phyloP scores from a whole-genome alignment of 2,329 filamentous ascomycete genomes.

The Chrysoporthe cubensis region DNA sequence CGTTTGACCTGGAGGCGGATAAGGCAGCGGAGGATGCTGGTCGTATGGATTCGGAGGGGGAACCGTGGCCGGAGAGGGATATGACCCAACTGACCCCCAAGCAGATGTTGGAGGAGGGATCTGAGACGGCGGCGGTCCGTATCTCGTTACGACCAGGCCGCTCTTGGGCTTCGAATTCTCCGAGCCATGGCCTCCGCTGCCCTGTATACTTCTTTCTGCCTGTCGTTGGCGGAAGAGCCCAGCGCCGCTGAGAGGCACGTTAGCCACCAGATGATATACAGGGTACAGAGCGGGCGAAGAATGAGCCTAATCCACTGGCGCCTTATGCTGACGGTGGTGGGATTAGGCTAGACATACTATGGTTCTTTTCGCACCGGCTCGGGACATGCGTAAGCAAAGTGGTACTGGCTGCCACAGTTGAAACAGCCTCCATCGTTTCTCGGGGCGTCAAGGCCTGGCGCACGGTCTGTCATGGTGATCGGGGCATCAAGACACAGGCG shows the following conservation, averaged over 20 bases:
- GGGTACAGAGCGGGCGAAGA: neutral
- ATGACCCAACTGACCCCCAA: slow-evolving; percentile 31
- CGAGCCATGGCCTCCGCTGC: slow-evolving; percentile 31
- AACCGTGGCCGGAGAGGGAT: slow-evolving; percentile 30
- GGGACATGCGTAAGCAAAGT: slow-evolving; percentile 59
- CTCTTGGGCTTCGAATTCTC: slow-evolving; percentile 44
- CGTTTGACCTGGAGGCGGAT: slow-evolving; percentile 26
- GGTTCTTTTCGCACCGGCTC: slow-evolving; percentile 52
- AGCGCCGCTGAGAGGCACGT: slow-evolving; percentile 32
- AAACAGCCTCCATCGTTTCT: slow-evolving; percentile 50
- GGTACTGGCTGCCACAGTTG: slow-evolving; percentile 55
- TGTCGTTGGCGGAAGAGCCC: slow-evolving; percentile 33
- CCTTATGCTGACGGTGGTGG: slow-evolving; percentile 10
- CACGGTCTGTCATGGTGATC: slow-evolving; percentile 32
- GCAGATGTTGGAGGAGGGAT: slow-evolving; percentile 27
- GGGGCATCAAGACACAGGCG: slow-evolving; percentile 26
- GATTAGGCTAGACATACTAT: slow-evolving; percentile 48
- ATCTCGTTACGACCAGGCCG: slow-evolving; percentile 42
- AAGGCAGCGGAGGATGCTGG: slow-evolving; percentile 22
- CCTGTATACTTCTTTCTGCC: slow-evolving; percentile 26
- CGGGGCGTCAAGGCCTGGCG: slow-evolving; percentile 36
- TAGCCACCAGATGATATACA: slow-evolving; percentile 20
- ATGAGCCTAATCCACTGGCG: neutral
- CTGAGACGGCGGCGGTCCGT: slow-evolving; percentile 37
- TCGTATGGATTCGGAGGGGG: slow-evolving; percentile 31